Percentiles rank a stretch among this genome's conserved stretches.
Evolutionary conservation across 345 rosid species (phyloP).

Genomic region (Citrus glauca): DNA sequence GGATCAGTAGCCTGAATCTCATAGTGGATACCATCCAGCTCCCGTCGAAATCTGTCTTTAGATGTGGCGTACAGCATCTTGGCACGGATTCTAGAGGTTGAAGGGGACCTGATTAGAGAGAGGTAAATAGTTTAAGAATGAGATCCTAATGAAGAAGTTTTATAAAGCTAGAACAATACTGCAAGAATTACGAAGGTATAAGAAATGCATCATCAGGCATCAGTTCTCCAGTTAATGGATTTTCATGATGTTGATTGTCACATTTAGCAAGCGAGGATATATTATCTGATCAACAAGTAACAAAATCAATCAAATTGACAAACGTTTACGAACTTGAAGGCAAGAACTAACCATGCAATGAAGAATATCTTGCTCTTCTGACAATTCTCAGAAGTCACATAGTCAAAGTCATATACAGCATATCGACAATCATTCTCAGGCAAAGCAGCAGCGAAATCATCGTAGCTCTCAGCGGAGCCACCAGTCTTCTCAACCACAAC

Average conservation of each 20-base stretch:
- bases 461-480: conserved; percentile 53
- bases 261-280: neutral
- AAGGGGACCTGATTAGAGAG: conserved; percentile 55
- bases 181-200: neutral
- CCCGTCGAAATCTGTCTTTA: conserved; percentile 60
- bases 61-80: conserved; percentile 80
- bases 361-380: conserved; percentile 83
- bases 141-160: neutral
- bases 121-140: neutral
- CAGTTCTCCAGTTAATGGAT: neutral
- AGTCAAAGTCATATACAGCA: conserved; percentile 72
- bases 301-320: neutral
- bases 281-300: neutral
- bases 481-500: conserved; percentile 73
- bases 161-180: neutral
- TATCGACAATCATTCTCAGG: conserved; percentile 79
- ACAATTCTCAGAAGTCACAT: conserved; percentile 71
- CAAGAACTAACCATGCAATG: conserved; percentile 56
- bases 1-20: conserved; percentile 88
- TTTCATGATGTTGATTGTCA: neutral
- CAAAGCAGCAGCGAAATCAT: conserved; percentile 64
- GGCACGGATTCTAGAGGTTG: conserved; percentile 58
- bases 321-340: neutral
- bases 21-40: conserved; percentile 74
- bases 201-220: too few relatives aligned